These are phyloP conservation scores for Byssothecium circinans DNA, from an alignment of 2,329 filamentous ascomycete species.

Conservation along the genomic window DNA sequence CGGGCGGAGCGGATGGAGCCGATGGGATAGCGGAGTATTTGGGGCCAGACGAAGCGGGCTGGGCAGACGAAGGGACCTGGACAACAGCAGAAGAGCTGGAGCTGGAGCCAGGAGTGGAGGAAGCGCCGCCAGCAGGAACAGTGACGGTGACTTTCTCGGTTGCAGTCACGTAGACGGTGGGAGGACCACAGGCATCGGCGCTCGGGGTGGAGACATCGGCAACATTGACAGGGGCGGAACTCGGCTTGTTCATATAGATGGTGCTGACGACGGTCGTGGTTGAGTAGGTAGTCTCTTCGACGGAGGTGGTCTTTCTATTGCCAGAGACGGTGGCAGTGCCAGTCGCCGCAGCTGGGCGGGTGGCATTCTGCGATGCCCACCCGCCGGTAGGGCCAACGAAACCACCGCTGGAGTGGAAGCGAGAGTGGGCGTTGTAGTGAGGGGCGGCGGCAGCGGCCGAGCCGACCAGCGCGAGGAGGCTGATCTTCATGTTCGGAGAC, in stretches of 20 bases:
- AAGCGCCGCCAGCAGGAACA: conserved; percentile 34
- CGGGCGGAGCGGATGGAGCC: conserved; percentile 4
- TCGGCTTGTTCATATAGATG: conserved; percentile 20
- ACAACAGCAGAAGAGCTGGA: conserved; percentile 1
- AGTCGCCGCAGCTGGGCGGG: conserved; percentile 21
- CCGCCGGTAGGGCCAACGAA: conserved; percentile 38
- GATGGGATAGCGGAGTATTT: conserved; percentile 9
- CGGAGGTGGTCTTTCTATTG: conserved; percentile 27
- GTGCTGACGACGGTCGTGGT: conserved; percentile 27
- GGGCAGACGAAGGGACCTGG: conserved; percentile 3
- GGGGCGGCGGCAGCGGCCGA: conserved; percentile 39
- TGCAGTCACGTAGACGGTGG: conserved; percentile 43
- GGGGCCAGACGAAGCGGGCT: no score
- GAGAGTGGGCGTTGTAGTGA: conserved; percentile 35
- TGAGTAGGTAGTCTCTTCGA: conserved; percentile 27
- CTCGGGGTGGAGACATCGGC: conserved; percentile 17
- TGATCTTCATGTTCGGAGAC: conserved; percentile 43
- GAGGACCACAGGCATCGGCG: conserved; percentile 16
- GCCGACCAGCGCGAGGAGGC: conserved; percentile 48
- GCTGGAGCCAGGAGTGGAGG: conserved; percentile 9
- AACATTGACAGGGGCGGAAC: conserved; percentile 19
- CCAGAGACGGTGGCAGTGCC: conserved; percentile 21
- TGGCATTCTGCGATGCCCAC: conserved; percentile 31
- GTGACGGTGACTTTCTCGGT: conserved; percentile 48
- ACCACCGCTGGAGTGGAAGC: conserved; percentile 28